A percentile compares a stretch with the other conserved stretches of the same genome.
Evolutionary conservation across 306 rosid genomes (phyloP).

Genomic region (Ormosia emarginata): DNA sequence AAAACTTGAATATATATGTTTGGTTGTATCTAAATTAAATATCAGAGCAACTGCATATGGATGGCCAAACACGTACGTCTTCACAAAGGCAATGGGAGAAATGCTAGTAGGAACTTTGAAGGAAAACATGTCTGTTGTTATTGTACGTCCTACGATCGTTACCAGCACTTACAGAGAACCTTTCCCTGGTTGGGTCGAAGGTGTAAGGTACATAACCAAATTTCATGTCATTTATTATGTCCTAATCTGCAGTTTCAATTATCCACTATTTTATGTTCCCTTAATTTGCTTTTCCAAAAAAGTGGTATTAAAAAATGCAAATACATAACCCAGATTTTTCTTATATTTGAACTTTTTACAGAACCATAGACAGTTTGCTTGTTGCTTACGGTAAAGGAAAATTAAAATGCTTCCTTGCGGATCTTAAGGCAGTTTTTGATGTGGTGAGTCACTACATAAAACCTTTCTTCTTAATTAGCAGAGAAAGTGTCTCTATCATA

Average conservation of each 20-base stretch:
- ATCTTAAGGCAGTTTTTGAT: slow-evolving; percentile 38
- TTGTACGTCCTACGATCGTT: slow-evolving; percentile 64
- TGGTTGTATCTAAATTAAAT: neutral
- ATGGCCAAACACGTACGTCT: slow-evolving; percentile 84
- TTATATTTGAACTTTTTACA: slow-evolving; percentile 11
- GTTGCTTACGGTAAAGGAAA: slow-evolving; percentile 74
- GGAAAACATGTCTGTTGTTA: slow-evolving; percentile 39
- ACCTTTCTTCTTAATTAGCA: neutral
- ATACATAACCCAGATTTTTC: neutral
- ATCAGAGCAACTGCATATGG: slow-evolving; percentile 57
- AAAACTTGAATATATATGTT: neutral
- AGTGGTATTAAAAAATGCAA: neutral
- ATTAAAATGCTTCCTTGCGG: slow-evolving; percentile 44
- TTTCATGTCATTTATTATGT: neutral
- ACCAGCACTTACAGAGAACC: slow-evolving; percentile 79
- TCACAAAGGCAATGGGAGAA: slow-evolving; percentile 90
- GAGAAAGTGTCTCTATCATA: neutral
- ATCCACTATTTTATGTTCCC: neutral
- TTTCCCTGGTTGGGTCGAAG: slow-evolving; percentile 89
- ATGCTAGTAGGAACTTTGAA: slow-evolving; percentile 49
- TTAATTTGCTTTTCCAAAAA: neutral
- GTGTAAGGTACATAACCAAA: slow-evolving; percentile 47
- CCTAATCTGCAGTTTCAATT: neutral
- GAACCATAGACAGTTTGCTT: slow-evolving; percentile 61
- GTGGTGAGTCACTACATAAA: slow-evolving; percentile 36